Base-by-base conservation (phyloP, 2,329 filamentous ascomycete genomes). In the Claviceps monticola region DNA sequence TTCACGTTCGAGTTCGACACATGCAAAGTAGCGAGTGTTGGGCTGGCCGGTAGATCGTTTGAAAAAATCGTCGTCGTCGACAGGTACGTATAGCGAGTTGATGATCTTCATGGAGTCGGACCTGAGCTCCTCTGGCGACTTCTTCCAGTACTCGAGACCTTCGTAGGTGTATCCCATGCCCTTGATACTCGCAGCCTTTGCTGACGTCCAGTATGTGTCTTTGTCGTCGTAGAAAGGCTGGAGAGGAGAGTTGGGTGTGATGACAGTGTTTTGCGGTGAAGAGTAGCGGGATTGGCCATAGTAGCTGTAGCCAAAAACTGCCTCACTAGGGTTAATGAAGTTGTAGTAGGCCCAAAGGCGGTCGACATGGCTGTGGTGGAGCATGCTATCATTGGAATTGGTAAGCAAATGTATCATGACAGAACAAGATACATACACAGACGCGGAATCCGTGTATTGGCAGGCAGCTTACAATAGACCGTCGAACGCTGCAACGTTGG, bases 321-420 rank as follows among this genome's bases (percentile, higher is more conserved):
- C 55, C 54, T 65, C 56, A 46, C 59, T 54, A 21, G 69, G 69
- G 53, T 62, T 58, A 49, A 76, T 68, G 29, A 66, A 68, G 58
- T 75, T 67, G 70, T 70, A 78, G 57, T 75, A 71, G n/a, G 78
- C 73, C 65, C 81, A 83, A 39, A 85, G 69, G 42, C 82, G 75
- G 59, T 85, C 80, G 51, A 85, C 73, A 58, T 85, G 80, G 59
- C 72, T 64, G 65, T 75, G 74, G 54, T 75, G 73, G 26, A 75
- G 60, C 71, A 69, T 71, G 57, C 65, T 66, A 42, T 9, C 4
- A 4, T 14, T 21, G 17, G 5, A 9, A 26, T 38, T 37, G n/a
- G 38, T 52, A 21, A 47, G 52, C 17, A 46, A 11, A 34, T 46
- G n/a, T 45, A 9, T 45, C 7, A n/a, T 45, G 19, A 6, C 13